phyloP scores from a whole-genome alignment of 2,329 filamentous ascomycete species.

The Xylariaceae sp. region DNA sequence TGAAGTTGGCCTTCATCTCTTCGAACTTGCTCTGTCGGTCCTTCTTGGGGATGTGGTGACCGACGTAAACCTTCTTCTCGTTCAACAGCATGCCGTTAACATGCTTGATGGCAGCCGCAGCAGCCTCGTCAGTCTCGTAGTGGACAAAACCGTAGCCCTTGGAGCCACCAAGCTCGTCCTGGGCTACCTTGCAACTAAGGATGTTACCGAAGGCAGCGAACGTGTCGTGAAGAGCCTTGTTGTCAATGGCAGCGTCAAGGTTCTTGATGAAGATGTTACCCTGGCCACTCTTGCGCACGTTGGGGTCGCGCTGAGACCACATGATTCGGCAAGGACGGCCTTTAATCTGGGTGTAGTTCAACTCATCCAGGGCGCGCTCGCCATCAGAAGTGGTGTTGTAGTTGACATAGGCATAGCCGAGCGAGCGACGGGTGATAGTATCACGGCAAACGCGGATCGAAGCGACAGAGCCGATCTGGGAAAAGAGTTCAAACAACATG shows the following conservation, averaged over 20 bases:
- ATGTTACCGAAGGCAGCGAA: slow-evolving; percentile 99
- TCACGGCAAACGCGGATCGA: slow-evolving; percentile 99
- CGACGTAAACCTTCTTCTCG: slow-evolving; percentile 99
- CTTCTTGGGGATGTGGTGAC: slow-evolving; percentile 99
- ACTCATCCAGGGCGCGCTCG: slow-evolving; percentile 96
- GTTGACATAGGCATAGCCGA: slow-evolving; percentile 99
- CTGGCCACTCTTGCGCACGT: slow-evolving; percentile 97
- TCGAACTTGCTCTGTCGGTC: slow-evolving; percentile 99
- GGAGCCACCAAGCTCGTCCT: slow-evolving; percentile 93
- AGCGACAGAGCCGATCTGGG: slow-evolving; percentile 95
- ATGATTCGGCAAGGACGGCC: slow-evolving; percentile 98
- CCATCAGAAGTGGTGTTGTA: slow-evolving; percentile 97
- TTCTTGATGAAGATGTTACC: slow-evolving; percentile 99
- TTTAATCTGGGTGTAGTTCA: slow-evolving; percentile 99
- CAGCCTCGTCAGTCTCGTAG: slow-evolving; percentile 98
- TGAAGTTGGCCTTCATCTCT: slow-evolving; percentile 99
- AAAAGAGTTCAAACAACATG: slow-evolving; percentile 99
- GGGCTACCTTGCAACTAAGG: slow-evolving; percentile 97
- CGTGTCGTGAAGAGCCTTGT: slow-evolving; percentile 99
- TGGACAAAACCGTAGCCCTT: slow-evolving; percentile 99
- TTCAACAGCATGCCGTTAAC: slow-evolving; percentile 99
- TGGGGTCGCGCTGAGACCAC: slow-evolving; percentile 99
- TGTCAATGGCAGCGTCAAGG: slow-evolving; percentile 95
- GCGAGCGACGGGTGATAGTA: slow-evolving; percentile 94
- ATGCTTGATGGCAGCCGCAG: slow-evolving; percentile 95